Base-by-base conservation (phyloP, 2,329 filamentous ascomycete species). In the Nemania bipapillata region DNA sequence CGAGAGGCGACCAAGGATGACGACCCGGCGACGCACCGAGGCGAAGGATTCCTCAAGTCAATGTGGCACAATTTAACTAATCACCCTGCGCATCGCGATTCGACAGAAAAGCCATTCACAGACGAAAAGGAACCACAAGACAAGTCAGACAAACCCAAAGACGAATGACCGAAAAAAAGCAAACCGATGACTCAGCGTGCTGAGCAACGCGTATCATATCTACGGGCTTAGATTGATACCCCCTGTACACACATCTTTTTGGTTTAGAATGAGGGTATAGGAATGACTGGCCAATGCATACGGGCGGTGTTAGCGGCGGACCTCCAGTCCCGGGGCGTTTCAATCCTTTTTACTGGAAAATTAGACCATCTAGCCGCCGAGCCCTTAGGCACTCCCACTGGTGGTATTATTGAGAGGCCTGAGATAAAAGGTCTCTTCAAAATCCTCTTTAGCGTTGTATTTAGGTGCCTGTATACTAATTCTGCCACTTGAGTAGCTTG, bases 1-100 rank as follows among this genome's bases (percentile, higher is more conserved):
- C 65, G 40, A 58, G 58, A 69, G 53, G 74, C 76, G 42, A 72
- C 74, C n/a, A 76, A 70, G 45, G 76, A 79, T 50, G 83, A 85
- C 50, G 76, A 79, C 63, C 76, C 77, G 4, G 75, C 57, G 28
- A 82, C 85, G 0, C 91, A 95, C 79, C 91, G 91, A 81, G 89
- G 92, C 76, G 94, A 97, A 80, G 93, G 95, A 2, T 97, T 97
- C 77, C 83, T 98, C 69, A 97, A 96, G 83, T 93, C 91, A 49
- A 90, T 96, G 72, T 98, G 95, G 95, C 93, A 97, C 78, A 94
- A 90, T 72, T 81, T 98, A 63, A 97, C 92, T n/a, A 92, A 93
- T 75, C 89, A 96, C 75, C 85, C 86, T 0, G 85, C 84, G 5
- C 86, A 89, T 71, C 82, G 84, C 68, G 80, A 79, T 22, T 66